These are phyloP conservation scores for Aspergillus ruber DNA, from an alignment of 2,329 filamentous ascomycete genomes.

Conservation along the genomic window DNA sequence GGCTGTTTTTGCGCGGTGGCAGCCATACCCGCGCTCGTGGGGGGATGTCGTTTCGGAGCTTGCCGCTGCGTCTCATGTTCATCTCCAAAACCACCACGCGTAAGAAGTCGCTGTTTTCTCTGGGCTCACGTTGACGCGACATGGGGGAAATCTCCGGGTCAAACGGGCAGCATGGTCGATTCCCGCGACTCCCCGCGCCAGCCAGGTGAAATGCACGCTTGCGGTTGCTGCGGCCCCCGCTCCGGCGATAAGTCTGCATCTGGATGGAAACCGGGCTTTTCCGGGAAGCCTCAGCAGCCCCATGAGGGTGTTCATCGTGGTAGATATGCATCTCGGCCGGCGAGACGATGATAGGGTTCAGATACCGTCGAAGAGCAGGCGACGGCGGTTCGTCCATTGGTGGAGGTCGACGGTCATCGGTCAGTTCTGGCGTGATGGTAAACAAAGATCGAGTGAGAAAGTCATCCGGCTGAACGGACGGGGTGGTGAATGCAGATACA, in stretches of 20 bases:
- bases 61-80: conserved; percentile 60
- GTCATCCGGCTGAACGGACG: conserved; percentile 50
- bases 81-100: conserved; percentile 60
- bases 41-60: conserved; percentile 50
- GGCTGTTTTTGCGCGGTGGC: conserved; percentile 45
- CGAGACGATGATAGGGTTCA: conserved; percentile 50
- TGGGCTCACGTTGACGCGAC: conserved; percentile 54
- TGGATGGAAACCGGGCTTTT: conserved; percentile 52
- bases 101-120: conserved; percentile 59
- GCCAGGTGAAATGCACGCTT: conserved; percentile 33
- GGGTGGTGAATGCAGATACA: conserved; percentile 53
- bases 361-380: conserved; percentile 52
- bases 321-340: conserved; percentile 42
- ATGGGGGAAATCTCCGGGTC: conserved; percentile 35
- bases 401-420: conserved; percentile 55
- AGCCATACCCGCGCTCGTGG: conserved; percentile 56
- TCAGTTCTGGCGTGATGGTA: conserved; percentile 51
- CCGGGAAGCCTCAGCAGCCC: conserved; percentile 19
- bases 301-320: conserved; percentile 32
- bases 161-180: conserved; percentile 28
- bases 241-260: conserved; percentile 53
- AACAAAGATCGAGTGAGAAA: conserved; percentile 54
- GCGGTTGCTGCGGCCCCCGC: conserved; percentile 22
- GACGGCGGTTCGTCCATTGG: conserved; percentile 49
- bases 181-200: conserved; percentile 36